Base-by-base conservation (phyloP, 2,329 filamentous ascomycete species). In the Whalleya microplaca region DNA sequence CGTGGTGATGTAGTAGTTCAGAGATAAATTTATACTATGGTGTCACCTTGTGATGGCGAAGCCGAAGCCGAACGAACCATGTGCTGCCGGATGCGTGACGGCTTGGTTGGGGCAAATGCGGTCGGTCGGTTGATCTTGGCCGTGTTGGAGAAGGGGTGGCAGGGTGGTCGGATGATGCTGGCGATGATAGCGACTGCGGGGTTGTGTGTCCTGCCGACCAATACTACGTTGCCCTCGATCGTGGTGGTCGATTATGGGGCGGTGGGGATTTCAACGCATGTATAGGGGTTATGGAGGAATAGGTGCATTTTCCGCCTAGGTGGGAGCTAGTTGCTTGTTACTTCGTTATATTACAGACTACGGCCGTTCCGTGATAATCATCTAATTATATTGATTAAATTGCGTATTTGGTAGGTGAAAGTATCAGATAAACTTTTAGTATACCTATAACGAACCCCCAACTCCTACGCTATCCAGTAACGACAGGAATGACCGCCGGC, bases 171-270 rank as follows among this genome's bases (percentile, higher is more conserved):
- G 45, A 41, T 58, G 59, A 54, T 45, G 41, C 20, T 47, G 54
- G 45, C 47, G 54, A 42, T 57, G 52, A 59, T 59, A 62, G 60
- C 41, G 41, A 32, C 43, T 60, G 60, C 57, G 59, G 59, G 56
- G 59, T 55, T 41, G 21, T 21, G 21, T 21, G 18, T 21, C 20
- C 48, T 45, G 41, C 43, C 50, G 32, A 41, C 45, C 41, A 40
- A 57, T 58, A 60, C 56, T 59, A 62, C 56, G 59, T 60, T 62
- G 54, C 56, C 47, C 51, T 49, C 41, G 21, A 45, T 50, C 48
- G 59, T 51, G 47, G 32, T 20, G 37, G 10, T 46, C 46, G 48
- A 51, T 58, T 53, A 48, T 41, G 50, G 48, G 46, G 20, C 41
- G 40, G 55, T 53, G 58, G 58, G 44, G 58, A 45, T 37, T 37